A percentile compares a stretch with the other conserved stretches of the same genome.
These are phyloP conservation scores for Picea engelmannii DNA, from an alignment of 83 land plant species.

Conservation along the genomic window DNA sequence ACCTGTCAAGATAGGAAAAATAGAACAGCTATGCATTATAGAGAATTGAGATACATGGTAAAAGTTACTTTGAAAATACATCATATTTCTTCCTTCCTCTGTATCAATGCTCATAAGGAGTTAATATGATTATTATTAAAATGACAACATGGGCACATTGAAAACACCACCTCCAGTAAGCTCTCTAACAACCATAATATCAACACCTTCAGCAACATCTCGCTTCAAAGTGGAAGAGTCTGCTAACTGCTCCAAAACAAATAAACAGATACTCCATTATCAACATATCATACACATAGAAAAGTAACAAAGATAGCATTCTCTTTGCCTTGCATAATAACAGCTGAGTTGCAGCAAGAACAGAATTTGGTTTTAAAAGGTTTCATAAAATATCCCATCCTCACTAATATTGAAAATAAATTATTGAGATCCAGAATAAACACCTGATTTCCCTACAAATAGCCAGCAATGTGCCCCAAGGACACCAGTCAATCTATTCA, in stretches of 20 bases:
- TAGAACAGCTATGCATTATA: not conserved
- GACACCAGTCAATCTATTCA: constrained; percentile 3
- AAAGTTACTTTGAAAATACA: constrained; percentile 1
- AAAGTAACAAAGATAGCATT: not conserved
- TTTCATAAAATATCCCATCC: not conserved
- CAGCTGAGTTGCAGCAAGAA: not conserved
- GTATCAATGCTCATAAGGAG: not conserved
- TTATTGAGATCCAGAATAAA: not conserved
- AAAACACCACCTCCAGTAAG: constrained; percentile 87
- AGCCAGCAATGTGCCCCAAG: not conserved
- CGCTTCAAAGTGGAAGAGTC: constrained; percentile 93
- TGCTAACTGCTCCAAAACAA: constrained; percentile 57
- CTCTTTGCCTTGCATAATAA: not conserved
- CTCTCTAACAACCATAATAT: constrained; percentile 96
- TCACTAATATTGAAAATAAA: not conserved
- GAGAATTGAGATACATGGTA: constrained; percentile 5
- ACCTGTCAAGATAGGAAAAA: constrained; percentile 40
- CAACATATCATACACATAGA: not conserved
- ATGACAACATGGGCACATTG: not conserved
- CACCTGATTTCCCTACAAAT: not conserved
- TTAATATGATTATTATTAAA: not conserved
- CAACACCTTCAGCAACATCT: constrained; percentile 98
- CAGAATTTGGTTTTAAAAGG: too few relatives aligned
- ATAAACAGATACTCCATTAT: constrained; percentile 8
- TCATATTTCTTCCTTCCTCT: not conserved